Percentiles rank a stretch among this genome's conserved stretches.
These are phyloP conservation scores for Leccinum imitatum DNA, from an alignment of 768 basidiomycete species.

Conservation along the genomic window DNA sequence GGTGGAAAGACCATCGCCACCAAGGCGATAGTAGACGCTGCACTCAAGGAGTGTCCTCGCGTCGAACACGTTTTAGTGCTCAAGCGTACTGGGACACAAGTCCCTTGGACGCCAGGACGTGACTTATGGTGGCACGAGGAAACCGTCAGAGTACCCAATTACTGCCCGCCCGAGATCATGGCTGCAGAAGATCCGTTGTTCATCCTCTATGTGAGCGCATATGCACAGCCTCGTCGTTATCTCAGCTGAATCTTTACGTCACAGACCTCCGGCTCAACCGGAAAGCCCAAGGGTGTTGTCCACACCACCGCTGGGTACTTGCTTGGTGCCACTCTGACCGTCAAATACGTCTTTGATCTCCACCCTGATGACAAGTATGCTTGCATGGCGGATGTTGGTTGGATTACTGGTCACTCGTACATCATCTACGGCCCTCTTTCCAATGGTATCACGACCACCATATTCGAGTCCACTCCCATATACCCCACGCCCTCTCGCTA, in stretches of 20 bases:
- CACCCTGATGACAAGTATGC: conserved; percentile 96
- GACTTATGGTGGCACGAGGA: conserved; percentile 99
- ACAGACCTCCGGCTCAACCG: conserved; percentile 91
- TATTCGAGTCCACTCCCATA: conserved; percentile 96
- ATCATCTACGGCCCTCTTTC: conserved; percentile 94
- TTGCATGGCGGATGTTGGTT: conserved; percentile 98
- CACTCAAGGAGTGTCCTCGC: conserved; percentile 76
- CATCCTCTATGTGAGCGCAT: conserved; percentile 86
- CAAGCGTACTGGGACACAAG: conserved; percentile 78
- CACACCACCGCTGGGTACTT: conserved; percentile 89
- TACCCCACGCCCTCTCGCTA: conserved; percentile 96
- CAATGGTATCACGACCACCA: conserved; percentile 80
- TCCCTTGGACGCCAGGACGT: conserved; percentile 78
- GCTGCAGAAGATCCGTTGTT: conserved; percentile 94
- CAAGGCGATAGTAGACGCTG: conserved; percentile 91
- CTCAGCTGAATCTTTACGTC: conserved; percentile 8
- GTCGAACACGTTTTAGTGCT: conserved; percentile 93
- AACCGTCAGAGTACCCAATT: conserved; percentile 74
- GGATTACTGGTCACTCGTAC: conserved; percentile 98
- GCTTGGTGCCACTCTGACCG: conserved; percentile 85
- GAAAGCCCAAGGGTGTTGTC: conserved; percentile 96
- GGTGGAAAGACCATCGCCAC: conserved; percentile 96
- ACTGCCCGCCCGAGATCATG: conserved; percentile 89
- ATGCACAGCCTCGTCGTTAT: neutral
- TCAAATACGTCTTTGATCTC: conserved; percentile 97